Base-by-base conservation (phyloP, 192 early-diverging fungal genomes). In the Anaeromyces robustus region DNA sequence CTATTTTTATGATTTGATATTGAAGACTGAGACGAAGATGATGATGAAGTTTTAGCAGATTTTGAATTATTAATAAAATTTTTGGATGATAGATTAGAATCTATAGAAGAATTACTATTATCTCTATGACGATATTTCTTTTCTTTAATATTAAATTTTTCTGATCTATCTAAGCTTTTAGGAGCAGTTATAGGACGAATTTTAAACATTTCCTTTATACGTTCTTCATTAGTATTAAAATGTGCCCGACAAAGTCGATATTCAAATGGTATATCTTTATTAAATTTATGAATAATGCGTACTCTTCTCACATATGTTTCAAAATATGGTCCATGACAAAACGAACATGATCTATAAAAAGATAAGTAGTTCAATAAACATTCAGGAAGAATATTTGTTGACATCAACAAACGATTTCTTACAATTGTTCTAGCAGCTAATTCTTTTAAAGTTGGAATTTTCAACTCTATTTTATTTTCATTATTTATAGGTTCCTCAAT, bases 241-340 rank as follows among this genome's bases (percentile, higher is more conserved):
- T 95, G 94, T 9, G 91, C 87, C 29, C 84, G 79, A 82, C 94
- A 95, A 28, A 95, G 86, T 17, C 88, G 82, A 81, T 94, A 93
- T 83, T 94, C 94, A 26, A 92, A 81, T 0, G 92, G 87, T 77
- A 91, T 86, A 26, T 85, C 84, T 30, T 85, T 83, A 1, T 87
- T 86, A 17, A 82, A 82, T 59, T 93, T 90, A 77, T 92, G 90
- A 39, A 94, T 88, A 19, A 92, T 86, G 41, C 90, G 88, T 30
- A 89, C 85, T 29, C 94, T 89, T 30, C 83, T 86, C 6, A 89
- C 85, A 82, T 79, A 89, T 11, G 82, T 84, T 30, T 94, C 92
- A 83, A 94, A 93, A 81, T 92, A 94, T 13, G 95, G 95, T 9
- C 95, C 94, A 26, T 85, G 83, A 83, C 95, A 96, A 86, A 92